Evolutionary conservation across 108 stramenopile genomes (phyloP).

Genomic region (Nannochloropsis gaditana): DNA sequence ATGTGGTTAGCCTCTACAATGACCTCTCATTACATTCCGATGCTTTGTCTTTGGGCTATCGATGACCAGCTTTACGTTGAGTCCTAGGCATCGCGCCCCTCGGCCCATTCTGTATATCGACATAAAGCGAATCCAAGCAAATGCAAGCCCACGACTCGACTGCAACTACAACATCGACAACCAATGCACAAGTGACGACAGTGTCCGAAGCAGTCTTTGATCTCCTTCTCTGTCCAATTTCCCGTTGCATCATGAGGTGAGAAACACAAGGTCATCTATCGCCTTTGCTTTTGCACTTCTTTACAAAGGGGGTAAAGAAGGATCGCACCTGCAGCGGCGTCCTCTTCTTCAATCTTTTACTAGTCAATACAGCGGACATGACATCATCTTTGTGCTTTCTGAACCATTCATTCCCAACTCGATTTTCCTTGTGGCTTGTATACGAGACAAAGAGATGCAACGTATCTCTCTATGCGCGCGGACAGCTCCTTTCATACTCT

Average conservation of each 20-base stretch:
- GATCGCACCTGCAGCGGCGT: neutral
- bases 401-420: neutral
- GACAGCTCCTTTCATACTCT: no score
- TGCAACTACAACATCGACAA: no score
- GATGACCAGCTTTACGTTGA: no score
- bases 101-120: no score
- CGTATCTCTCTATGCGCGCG: no score
- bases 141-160: no score
- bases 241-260: constrained; percentile 19
- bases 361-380: neutral
- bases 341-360: neutral
- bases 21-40: no score
- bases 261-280: neutral
- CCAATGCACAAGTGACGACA: no score
- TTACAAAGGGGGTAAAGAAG: neutral
- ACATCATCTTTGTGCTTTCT: neutral
- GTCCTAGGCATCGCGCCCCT: no score
- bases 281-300: neutral
- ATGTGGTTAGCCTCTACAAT: no score
- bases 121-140: no score
- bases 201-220: constrained; percentile 3
- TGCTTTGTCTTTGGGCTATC: no score
- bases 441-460: neutral
- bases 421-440: neutral
- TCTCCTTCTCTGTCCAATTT: neutral